Percentiles rank a stretch among this genome's conserved stretches.
Conservation (phyloP, 192 early-diverging fungal genomes). For the Haplosporangium gracile region DNA sequence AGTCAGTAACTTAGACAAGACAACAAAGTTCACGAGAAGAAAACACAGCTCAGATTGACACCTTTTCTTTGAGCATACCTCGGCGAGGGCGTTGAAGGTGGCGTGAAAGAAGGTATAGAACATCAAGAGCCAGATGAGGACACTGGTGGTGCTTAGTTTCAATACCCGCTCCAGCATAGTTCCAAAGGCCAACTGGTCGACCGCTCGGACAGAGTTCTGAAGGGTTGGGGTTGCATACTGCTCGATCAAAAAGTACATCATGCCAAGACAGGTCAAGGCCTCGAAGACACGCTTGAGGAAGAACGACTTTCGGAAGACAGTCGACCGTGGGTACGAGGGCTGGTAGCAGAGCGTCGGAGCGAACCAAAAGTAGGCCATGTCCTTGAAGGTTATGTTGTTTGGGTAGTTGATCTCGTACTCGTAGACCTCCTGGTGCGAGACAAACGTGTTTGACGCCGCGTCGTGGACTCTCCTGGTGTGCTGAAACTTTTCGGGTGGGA, state of each 20-base stretch:
- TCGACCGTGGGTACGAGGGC: constrained; percentile 81
- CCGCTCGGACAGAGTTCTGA: constrained; percentile 77
- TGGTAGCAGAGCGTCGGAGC: constrained; percentile 93
- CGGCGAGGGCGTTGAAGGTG: constrained; percentile 81
- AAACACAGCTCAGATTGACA: neutral
- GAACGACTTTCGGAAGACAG: constrained; percentile 75
- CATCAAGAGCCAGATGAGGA: constrained; percentile 89
- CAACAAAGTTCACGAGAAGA: neutral
- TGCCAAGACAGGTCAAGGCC: constrained; percentile 69
- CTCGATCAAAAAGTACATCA: constrained; percentile 85
- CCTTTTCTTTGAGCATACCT: constrained; percentile 54
- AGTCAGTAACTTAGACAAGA: neutral
- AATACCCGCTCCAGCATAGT: constrained; percentile 84
- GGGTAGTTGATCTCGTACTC: constrained; percentile 76
- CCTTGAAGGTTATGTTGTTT: constrained; percentile 74
- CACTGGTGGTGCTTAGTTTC: constrained; percentile 82
- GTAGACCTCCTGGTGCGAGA: constrained; percentile 38
- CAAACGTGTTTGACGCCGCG: constrained; percentile 4
- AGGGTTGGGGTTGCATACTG: constrained; percentile 88
- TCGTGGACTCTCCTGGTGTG: constrained; percentile 42
- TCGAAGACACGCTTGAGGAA: constrained; percentile 85
- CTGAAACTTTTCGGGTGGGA: constrained; percentile 38
- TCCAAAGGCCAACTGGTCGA: constrained; percentile 76
- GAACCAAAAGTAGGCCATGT: constrained; percentile 81
- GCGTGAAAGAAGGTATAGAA: constrained; percentile 91